phyloP scores from a whole-genome alignment of 75 land plant species.

The Cunninghamia lanceolata region DNA sequence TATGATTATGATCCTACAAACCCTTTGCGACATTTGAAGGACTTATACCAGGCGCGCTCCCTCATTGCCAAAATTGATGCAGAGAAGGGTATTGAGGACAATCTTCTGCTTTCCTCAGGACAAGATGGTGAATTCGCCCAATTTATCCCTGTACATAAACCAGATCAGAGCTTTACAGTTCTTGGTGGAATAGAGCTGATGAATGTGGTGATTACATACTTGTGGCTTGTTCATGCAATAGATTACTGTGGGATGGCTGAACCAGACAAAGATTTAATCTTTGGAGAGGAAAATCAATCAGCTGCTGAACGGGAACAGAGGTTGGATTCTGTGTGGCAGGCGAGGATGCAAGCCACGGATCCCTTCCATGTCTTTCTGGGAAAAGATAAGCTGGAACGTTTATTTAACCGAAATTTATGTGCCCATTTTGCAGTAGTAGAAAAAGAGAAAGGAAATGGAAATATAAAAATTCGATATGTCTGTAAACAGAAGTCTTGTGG shows the following conservation, averaged over 20 bases:
- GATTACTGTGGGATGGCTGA: constrained; percentile 46
- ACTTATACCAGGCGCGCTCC: constrained; percentile 30
- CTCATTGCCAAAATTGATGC: constrained; percentile 39
- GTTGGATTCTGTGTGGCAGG: constrained; percentile 38
- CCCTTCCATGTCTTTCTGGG: constrained; percentile 31
- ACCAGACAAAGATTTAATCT: constrained; percentile 22
- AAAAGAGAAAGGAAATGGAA: constrained; percentile 40
- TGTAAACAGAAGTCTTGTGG: constrained; percentile 41
- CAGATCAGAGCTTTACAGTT: background rate
- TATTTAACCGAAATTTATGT: constrained; percentile 24
- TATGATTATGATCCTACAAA: too few species aligned
- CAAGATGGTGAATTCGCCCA: constrained; percentile 6
- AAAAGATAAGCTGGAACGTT: constrained; percentile 35
- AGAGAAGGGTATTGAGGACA: constrained; percentile 42
- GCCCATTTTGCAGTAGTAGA: constrained; percentile 32
- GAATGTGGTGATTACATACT: constrained; percentile 38
- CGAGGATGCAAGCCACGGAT: constrained; percentile 36
- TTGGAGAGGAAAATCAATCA: constrained; percentile 17
- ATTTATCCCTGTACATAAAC: background rate
- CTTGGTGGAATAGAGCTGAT: constrained; percentile 41
- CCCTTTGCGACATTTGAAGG: background rate
- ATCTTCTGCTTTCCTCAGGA: constrained; percentile 17
- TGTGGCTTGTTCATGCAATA: constrained; percentile 39
- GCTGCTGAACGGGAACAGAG: constrained; percentile 36
- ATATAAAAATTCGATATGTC: constrained; percentile 20